These are phyloP conservation scores for Colletotrichum musae DNA, from an alignment of 2,329 filamentous ascomycete species.

Conservation along the genomic window DNA sequence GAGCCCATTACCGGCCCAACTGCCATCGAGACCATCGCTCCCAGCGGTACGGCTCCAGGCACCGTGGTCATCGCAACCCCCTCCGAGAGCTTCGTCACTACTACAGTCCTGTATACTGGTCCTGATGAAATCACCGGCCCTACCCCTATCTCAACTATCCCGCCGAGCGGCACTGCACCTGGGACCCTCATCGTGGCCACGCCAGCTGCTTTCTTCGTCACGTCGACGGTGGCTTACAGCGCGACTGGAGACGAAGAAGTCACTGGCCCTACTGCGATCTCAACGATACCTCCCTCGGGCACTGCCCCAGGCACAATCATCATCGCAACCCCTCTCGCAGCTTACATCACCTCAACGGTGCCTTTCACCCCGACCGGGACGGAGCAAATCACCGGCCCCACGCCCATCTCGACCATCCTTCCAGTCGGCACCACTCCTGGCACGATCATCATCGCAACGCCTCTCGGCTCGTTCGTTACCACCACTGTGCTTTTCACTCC, in stretches of 20 bases:
- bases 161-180: slow-evolving; percentile 17
- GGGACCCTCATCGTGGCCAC: slow-evolving; percentile 9
- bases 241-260: slow-evolving; percentile 1
- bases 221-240: slow-evolving; percentile 9
- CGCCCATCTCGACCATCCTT: slow-evolving; percentile 24
- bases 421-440: slow-evolving; percentile 30
- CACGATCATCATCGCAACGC: slow-evolving; percentile 27
- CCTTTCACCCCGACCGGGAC: neutral
- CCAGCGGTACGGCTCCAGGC: slow-evolving; percentile 26
- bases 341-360: neutral
- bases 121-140: neutral
- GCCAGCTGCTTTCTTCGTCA: neutral
- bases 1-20: slow-evolving; percentile 6
- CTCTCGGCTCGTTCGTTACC: neutral
- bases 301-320: slow-evolving; percentile 3
- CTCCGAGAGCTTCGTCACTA: slow-evolving; percentile 22
- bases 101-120: slow-evolving; percentile 20
- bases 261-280: neutral
- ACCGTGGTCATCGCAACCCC: slow-evolving; percentile 25
- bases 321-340: neutral
- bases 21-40: slow-evolving; percentile 25
- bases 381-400: slow-evolving; percentile 9
- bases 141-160: slow-evolving; percentile 28
- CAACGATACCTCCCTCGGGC: slow-evolving; percentile 9
- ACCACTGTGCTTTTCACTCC: neutral